Conservation (phyloP, 345 rosid genomes). For the Isatis tinctoria region DNA sequence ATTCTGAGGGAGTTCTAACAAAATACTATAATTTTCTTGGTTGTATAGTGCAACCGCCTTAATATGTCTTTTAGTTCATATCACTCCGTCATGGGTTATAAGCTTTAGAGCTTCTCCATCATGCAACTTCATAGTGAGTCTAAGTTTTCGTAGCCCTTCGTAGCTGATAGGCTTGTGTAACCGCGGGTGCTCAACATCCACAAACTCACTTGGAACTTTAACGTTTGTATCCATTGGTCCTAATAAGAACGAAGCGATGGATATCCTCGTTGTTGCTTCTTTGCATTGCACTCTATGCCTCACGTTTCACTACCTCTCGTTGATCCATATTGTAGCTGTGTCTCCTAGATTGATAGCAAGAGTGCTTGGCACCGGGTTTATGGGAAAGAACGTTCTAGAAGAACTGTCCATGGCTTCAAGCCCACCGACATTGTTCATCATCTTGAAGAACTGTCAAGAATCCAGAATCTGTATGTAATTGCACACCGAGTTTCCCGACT, state of each 20-base stretch:
- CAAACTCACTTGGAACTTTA: conserved; percentile 6
- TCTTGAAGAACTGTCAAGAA: conserved; percentile 79
- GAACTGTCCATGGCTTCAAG: conserved; percentile 57
- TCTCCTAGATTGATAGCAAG: conserved; percentile 79
- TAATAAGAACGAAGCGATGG: conserved; percentile 58
- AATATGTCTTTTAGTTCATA: too few relatives aligned
- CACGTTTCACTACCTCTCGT: conserved; percentile 56
- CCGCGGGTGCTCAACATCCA: conserved; percentile 2
- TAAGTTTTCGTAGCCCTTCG: background rate
- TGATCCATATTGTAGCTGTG: conserved; percentile 64
- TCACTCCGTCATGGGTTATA: too few relatives aligned
- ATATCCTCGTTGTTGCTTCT: conserved; percentile 44
- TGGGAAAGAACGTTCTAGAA: conserved; percentile 40
- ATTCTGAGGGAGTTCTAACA: too few relatives aligned
- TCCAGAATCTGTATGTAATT: conserved; percentile 71
- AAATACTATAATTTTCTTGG: too few relatives aligned
- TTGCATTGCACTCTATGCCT: conserved; percentile 63
- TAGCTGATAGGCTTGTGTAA: background rate
- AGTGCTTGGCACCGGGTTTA: conserved; percentile 57
- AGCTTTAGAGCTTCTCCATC: too few relatives aligned
- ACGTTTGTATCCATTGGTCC: conserved; percentile 34
- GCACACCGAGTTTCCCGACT: conserved; percentile 68
- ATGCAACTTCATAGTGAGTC: background rate
- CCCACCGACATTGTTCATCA: conserved; percentile 50
- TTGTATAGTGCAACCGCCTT: too few relatives aligned